Evolutionary conservation across 176 grass and related monocot genomes (phyloP).

Genomic region (Phoenix dactylifera): DNA sequence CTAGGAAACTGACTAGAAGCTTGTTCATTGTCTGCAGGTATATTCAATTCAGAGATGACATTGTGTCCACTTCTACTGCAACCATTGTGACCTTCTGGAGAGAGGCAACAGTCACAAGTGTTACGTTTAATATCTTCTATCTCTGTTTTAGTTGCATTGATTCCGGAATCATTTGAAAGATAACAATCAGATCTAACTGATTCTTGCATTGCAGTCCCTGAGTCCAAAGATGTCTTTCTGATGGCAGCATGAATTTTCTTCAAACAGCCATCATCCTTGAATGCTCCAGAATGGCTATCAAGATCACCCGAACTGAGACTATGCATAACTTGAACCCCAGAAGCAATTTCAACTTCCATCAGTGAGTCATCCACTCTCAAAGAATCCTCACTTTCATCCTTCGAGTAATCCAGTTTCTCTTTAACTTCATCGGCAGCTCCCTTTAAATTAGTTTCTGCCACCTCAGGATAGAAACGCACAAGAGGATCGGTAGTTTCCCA

Average conservation of each 20-base stretch:
- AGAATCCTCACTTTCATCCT: conserved; percentile 21
- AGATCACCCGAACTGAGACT: conserved; percentile 25
- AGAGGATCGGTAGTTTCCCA: conserved; percentile 17
- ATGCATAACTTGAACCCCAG: background rate
- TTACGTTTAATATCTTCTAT: conserved; percentile 16
- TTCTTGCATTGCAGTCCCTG: conserved; percentile 14
- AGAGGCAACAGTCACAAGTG: conserved; percentile 16
- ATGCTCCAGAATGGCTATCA: conserved; percentile 47
- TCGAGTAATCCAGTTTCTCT: conserved; percentile 8
- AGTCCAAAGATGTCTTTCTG: conserved; percentile 20
- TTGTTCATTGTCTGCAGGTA: conserved; percentile 6
- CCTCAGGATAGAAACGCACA: conserved; percentile 20
- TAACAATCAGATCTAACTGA: conserved; percentile 23
- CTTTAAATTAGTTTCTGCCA: conserved; percentile 9
- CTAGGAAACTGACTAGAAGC: conserved; percentile 3
- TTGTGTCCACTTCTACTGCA: conserved; percentile 14
- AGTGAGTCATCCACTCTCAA: conserved; percentile 10
- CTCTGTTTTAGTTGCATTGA: conserved; percentile 25
- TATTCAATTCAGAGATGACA: conserved; percentile 19
- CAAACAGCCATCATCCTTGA: conserved; percentile 29
- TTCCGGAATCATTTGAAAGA: conserved; percentile 8
- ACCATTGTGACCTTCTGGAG: conserved; percentile 21
- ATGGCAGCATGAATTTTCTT: conserved; percentile 29
- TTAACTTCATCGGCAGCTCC: conserved; percentile 8
- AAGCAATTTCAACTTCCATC: conserved; percentile 9